phyloP scores from a whole-genome alignment of 2,329 filamentous ascomycete genomes.

The Alternaria viburni region DNA sequence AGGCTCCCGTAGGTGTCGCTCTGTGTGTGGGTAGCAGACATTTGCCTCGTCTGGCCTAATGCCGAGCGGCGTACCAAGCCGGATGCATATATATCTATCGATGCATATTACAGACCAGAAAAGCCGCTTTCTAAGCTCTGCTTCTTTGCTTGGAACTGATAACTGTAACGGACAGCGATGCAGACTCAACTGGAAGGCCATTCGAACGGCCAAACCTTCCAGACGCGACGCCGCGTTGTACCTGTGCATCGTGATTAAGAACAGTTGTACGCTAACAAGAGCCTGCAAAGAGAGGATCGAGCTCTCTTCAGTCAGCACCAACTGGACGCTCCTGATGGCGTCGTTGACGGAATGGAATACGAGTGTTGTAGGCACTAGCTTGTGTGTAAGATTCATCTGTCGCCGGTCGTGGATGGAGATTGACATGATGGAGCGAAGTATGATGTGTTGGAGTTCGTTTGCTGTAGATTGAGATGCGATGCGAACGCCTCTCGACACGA shows the following conservation, averaged over 20 bases:
- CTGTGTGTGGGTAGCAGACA: conserved; percentile 30
- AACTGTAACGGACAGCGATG: conserved; percentile 22
- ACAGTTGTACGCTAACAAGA: conserved; percentile 31
- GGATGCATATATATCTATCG: conserved; percentile 32
- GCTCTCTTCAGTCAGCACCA: conserved; percentile 27
- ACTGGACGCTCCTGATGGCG: conserved; percentile 23
- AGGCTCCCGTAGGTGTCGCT: conserved; percentile 13
- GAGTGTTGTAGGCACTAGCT: conserved; percentile 16
- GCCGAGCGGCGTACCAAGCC: conserved; percentile 27
- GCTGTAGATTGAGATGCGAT: neutral
- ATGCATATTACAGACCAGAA: conserved; percentile 36
- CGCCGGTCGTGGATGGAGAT: conserved; percentile 30
- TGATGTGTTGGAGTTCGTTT: conserved; percentile 21
- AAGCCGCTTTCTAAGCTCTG: conserved; percentile 29
- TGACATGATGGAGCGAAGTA: conserved; percentile 32
- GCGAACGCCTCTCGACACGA: conserved; percentile 3
- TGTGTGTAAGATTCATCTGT: conserved; percentile 14
- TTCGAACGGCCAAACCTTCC: conserved; percentile 27
- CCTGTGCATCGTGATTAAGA: conserved; percentile 31
- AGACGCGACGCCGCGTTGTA: conserved; percentile 34
- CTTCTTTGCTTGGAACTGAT: conserved; percentile 15
- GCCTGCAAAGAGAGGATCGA: conserved; percentile 32
- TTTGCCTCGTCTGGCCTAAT: conserved; percentile 28
- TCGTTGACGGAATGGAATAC: conserved; percentile 30
- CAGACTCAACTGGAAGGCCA: conserved; percentile 27